phyloP scores from a whole-genome alignment of 192 early-diverging fungal genomes.

The Thoreauomyces humboldtii region DNA sequence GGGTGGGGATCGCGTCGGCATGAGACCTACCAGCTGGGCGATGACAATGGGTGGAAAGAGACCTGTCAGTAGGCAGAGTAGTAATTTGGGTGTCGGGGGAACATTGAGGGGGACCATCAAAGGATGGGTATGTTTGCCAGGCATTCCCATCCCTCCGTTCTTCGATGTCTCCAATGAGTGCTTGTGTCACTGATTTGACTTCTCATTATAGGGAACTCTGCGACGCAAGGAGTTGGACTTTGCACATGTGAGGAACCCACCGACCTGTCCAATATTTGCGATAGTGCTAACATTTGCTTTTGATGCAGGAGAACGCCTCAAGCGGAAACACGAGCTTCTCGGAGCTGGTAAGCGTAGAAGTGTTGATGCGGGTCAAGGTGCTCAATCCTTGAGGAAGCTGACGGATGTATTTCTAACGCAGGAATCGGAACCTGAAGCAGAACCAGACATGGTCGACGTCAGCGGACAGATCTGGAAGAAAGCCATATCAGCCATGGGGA shows the following conservation, averaged over 20 bases:
- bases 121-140: constrained; percentile 16
- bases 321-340: constrained; percentile 9
- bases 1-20: background rate
- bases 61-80: background rate
- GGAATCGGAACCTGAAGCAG: background rate
- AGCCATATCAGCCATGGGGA: constrained; percentile 44
- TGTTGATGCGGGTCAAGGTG: no score
- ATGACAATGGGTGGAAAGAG: constrained; percentile 19
- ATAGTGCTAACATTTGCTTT: background rate
- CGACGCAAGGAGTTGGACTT: background rate
- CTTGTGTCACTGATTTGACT: no score
- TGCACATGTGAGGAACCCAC: background rate
- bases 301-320: background rate
- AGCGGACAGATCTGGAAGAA: constrained; percentile 44
- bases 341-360: background rate
- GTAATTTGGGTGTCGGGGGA: constrained; percentile 20
- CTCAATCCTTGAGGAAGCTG: no score
- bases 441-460: constrained; percentile 52
- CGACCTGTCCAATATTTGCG: background rate
- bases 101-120: constrained; percentile 22
- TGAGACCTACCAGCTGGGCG: constrained; percentile 17
- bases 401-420: no score
- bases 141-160: no score
- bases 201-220: background rate
- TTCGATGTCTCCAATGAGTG: no score